A percentile compares a stretch with the other conserved stretches of the same genome.
Conservation (phyloP, 75 land plant species). For the Selaginella moellendorffii region DNA sequence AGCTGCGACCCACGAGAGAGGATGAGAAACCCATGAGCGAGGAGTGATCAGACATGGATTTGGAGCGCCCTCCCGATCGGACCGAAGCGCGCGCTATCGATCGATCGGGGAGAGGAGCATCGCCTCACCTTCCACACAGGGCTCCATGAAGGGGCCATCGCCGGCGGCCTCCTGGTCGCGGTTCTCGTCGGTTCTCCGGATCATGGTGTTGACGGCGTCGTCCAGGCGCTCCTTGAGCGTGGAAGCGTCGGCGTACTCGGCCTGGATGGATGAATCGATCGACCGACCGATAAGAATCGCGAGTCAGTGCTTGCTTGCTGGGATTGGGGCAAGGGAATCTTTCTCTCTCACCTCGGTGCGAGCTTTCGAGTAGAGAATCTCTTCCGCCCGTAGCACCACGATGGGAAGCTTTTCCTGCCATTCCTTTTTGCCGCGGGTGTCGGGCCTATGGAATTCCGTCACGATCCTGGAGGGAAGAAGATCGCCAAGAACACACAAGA, state of each 20-base stretch:
- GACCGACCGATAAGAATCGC: neutral
- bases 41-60: neutral
- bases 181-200: slow-evolving; percentile 46
- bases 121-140: slow-evolving; percentile 79
- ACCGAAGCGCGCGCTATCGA: no score
- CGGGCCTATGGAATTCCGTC: slow-evolving; percentile 42
- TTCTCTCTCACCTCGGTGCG: slow-evolving; percentile 49
- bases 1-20: slow-evolving; percentile 17
- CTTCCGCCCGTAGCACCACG: slow-evolving; percentile 75
- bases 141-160: slow-evolving; percentile 36
- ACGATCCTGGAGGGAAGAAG: slow-evolving; percentile 30
- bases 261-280: slow-evolving; percentile 19
- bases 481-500: neutral
- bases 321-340: neutral
- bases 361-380: slow-evolving; percentile 89
- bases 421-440: slow-evolving; percentile 60
- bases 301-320: neutral
- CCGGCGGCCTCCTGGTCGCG: slow-evolving; percentile 15
- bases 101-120: neutral
- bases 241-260: slow-evolving; percentile 58
- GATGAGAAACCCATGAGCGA: neutral
- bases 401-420: slow-evolving; percentile 86
- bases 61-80: neutral
- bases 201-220: slow-evolving; percentile 72
- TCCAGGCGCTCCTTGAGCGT: slow-evolving; percentile 45